Base-by-base conservation (phyloP, 371 early-diverging fungal species). In the Chytridium lagenaria region DNA sequence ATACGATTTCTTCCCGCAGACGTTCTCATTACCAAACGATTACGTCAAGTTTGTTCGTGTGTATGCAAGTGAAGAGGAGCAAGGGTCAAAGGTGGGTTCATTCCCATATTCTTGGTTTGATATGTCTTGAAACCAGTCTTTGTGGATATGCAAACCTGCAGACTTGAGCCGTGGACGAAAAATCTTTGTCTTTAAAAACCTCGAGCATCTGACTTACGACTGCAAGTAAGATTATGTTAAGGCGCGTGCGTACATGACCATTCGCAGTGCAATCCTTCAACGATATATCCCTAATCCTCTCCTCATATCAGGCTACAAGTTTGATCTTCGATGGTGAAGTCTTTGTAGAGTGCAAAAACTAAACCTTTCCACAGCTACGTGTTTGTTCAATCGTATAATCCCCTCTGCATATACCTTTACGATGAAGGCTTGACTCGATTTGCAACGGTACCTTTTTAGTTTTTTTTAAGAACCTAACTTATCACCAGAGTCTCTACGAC, bases 101-200 rank as follows among this genome's bases (percentile, higher is more conserved):
- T 19, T 12, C 44, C 44, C 44, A 44, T 44, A 19, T 52, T 75
- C 22, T 52, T 28, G 16, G 16, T 26, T 50, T 63, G 36, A 26
- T n/a, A 1, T 26, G 10, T n/a, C 22, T 5, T 33, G 19, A 1
- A 50, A 16, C 33, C n/a, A 81, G 78, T 39, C 67, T 3, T 65
- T 77, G 10, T 84, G 84, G 84, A 82, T 84, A 10, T 84, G 82
- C 73, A 84, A 84, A 67, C 84, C 84, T 2, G 79, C 81, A 12
- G 84, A 84, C 68, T 61, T 79, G 55, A 79, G 80, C 59, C 68
- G 82, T 3, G 84, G 84, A 7, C 22, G 82, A 39, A 83, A 83
- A 26, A 81, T 84, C 16, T 82, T 80, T 57, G 79, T 84, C 30
- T 80, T 84, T 67, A 73, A 69, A 38, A 71, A 80, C 22, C 55